Percentiles rank a stretch among this genome's conserved stretches.
These are phyloP conservation scores for Mycena citricolor DNA, from an alignment of 1,284 basidiomycete genomes.

Conservation along the genomic window DNA sequence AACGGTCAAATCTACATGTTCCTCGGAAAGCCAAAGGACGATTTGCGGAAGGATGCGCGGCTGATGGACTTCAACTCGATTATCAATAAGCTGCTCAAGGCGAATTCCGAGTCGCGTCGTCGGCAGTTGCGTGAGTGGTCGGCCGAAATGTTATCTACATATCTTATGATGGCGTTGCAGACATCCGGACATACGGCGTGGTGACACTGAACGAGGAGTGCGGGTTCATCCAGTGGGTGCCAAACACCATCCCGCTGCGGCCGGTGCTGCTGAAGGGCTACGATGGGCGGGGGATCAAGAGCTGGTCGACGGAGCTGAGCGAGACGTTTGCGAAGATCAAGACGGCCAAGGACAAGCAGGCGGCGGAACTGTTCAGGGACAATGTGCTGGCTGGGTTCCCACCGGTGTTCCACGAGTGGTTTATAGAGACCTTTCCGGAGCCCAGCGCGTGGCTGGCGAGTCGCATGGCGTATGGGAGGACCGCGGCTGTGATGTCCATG, in stretches of 20 bases:
- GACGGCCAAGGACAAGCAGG: slow-evolving; percentile 47
- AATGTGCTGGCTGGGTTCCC: slow-evolving; percentile 68
- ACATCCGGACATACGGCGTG: slow-evolving; percentile 94
- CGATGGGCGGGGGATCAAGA: slow-evolving; percentile 54
- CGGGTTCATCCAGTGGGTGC: slow-evolving; percentile 98
- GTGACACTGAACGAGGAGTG: slow-evolving; percentile 97
- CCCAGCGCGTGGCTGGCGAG: slow-evolving; percentile 93
- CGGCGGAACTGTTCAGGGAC: slow-evolving; percentile 59
- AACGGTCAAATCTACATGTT: slow-evolving; percentile 89
- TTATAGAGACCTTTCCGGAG: slow-evolving; percentile 95
- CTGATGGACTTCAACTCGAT: slow-evolving; percentile 99
- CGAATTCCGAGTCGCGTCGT: slow-evolving; percentile 89
- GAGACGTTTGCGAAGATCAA: slow-evolving; percentile 59
- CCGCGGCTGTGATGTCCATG: slow-evolving; percentile 98
- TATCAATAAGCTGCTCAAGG: slow-evolving; percentile 96
- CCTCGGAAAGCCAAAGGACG: slow-evolving; percentile 97
- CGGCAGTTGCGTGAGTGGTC: slow-evolving; percentile 76
- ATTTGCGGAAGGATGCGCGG: slow-evolving; percentile 95
- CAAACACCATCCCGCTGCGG: slow-evolving; percentile 87
- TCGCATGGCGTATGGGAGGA: slow-evolving; percentile 84
- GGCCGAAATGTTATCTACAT: not conserved
- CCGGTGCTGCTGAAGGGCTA: slow-evolving; percentile 80
- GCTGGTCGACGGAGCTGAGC: slow-evolving; percentile 63
- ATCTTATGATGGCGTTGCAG: slow-evolving; percentile 42
- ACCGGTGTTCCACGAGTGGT: slow-evolving; percentile 97